Percentiles rank a stretch among this genome's conserved stretches.
These are phyloP conservation scores for Dendrocalamus latiflorus DNA, from an alignment of 202 grass and related monocot genomes.

Conservation along the genomic window DNA sequence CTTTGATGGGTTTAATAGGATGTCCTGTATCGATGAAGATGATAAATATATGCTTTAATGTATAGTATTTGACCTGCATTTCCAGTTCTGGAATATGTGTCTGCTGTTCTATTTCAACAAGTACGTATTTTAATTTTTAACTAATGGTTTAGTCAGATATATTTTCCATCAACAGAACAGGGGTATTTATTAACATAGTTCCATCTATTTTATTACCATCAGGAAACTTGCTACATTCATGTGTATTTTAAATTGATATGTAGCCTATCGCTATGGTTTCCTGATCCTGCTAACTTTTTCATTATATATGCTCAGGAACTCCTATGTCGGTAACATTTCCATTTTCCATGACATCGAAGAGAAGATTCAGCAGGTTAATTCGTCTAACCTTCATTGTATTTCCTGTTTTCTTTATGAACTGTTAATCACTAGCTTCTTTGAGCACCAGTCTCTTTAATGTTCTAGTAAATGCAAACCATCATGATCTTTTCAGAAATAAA, in stretches of 20 bases:
- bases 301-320: slow-evolving; percentile 56
- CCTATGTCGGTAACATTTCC: slow-evolving; percentile 82
- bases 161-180: background rate
- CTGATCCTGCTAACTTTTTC: slow-evolving; percentile 21
- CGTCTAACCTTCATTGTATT: slow-evolving; percentile 14
- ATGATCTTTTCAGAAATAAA: background rate
- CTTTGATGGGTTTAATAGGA: background rate
- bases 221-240: slow-evolving; percentile 5
- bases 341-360: slow-evolving; percentile 79
- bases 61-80: background rate
- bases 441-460: background rate
- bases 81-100: slow-evolving; percentile 7
- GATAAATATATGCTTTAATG: background rate
- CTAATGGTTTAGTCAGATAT: slow-evolving; percentile 11
- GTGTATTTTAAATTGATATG: slow-evolving; percentile 4
- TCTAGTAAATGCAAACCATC: background rate
- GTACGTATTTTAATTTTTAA: background rate
- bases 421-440: slow-evolving; percentile 2
- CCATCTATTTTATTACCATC: background rate
- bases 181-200: background rate
- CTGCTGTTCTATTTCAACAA: background rate
- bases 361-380: slow-evolving; percentile 70
- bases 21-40: background rate
- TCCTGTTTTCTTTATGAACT: slow-evolving; percentile 7
- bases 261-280: background rate